A percentile compares a stretch with the other conserved stretches of the same genome.
Evolutionary conservation across 2,329 filamentous ascomycete genomes (phyloP).

Genomic region (Diplodia mutila): DNA sequence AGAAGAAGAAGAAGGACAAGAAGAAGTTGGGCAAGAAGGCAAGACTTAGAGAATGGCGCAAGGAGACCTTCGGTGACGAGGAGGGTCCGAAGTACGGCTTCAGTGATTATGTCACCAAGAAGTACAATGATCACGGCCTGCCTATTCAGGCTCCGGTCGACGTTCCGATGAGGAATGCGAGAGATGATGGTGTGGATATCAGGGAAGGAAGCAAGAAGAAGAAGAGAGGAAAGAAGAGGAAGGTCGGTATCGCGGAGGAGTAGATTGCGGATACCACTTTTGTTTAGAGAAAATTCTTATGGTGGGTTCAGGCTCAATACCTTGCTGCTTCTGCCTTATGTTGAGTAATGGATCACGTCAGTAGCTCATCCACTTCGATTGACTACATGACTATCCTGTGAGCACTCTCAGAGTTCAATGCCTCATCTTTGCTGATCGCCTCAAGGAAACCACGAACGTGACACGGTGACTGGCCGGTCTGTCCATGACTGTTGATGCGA

Average conservation of each 20-base stretch:
- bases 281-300: not conserved
- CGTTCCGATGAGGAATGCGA: slow-evolving; percentile 36
- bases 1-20: slow-evolving; percentile 87
- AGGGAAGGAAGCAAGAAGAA: slow-evolving; percentile 40
- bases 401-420: too few relatives aligned
- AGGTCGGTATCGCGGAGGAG: slow-evolving; percentile 29
- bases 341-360: not conserved
- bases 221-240: slow-evolving; percentile 42
- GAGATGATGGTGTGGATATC: slow-evolving; percentile 42
- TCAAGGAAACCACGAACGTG: too few relatives aligned
- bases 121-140: slow-evolving; percentile 36
- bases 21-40: slow-evolving; percentile 93
- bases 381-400: not conserved
- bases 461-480: too few relatives aligned
- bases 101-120: slow-evolving; percentile 34
- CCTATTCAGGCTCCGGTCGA: slow-evolving; percentile 24
- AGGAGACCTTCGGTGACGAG: slow-evolving; percentile 67
- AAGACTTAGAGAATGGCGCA: slow-evolving; percentile 81
- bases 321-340: not conserved
- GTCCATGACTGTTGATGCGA: too few relatives aligned
- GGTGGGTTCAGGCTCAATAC: not conserved
- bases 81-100: slow-evolving; percentile 55
- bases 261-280: slow-evolving; percentile 1
- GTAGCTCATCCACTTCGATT: not conserved
- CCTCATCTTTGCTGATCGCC: too few relatives aligned